Base-by-base conservation (phyloP, 805 yeast species). In the Metschnikowia anglica region DNA sequence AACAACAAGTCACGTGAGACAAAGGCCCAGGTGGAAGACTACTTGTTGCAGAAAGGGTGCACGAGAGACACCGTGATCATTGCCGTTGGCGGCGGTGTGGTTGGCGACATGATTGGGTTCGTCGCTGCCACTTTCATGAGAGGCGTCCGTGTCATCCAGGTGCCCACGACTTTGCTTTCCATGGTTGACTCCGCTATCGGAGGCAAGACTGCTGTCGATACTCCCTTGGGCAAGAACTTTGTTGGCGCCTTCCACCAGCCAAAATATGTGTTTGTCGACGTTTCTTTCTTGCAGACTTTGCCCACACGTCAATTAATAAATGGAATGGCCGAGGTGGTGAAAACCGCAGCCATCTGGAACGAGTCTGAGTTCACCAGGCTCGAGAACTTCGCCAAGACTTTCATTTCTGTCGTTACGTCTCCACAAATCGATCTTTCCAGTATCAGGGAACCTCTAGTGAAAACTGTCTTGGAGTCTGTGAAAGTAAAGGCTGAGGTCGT, bases 111-210 rank as follows among this genome's bases (percentile, higher is more conserved):
- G 99, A 87, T 91, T 52, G 99, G 99, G 3, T 93, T 81, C 62
- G 98, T 93, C 31, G 99, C 99, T n/a, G 91, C 99, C 24, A 93
- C 99, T 2, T 93, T 93, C 64, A 93, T 93, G 99, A 79, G 99
- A 62, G 99, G 99, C 44, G 95, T 93, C 7, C 77, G 96, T 49
- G 88, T 89, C 44, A 83, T 89, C 33, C 99, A 93, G 65, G 76
- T 93, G 21, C 99, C 99, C 43, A 93, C 99, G 5, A 86, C 96
- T 25, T 68, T 93, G 51, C 74, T 93, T 49, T 84, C 99, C 7
- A 93, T 93, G 99, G 99, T 93, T 25, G 99, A 93, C 64, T 89
- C 97, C 9, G 88, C 97, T 4, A 88, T 93, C 54, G 99, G 99
- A 46, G 99, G 99, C 31, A 93, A 93, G 63, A 93, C 99, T 33